phyloP scores from a whole-genome alignment of 257 asterid species.

The Plantago major region DNA sequence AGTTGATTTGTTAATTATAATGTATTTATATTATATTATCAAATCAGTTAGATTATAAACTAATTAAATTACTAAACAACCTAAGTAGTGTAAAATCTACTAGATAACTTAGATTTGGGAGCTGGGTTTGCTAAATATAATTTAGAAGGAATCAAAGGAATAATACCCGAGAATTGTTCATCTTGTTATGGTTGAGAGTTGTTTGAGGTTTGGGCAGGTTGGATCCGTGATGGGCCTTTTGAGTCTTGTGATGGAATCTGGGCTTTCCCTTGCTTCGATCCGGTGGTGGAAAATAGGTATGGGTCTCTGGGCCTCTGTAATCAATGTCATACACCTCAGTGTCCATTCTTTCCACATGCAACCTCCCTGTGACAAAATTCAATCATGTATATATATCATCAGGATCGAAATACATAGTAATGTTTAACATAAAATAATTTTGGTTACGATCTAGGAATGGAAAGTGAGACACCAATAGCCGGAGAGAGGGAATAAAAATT shows the following conservation, averaged over 20 bases:
- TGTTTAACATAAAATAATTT: too few species aligned
- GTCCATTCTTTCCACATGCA: constrained; percentile 20
- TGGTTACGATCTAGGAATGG: too few species aligned
- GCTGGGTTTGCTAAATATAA: too few species aligned
- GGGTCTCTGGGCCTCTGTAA: constrained; percentile 56
- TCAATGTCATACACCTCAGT: constrained; percentile 39
- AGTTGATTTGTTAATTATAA: too few species aligned
- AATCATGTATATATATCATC: background rate
- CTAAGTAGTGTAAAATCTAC: too few species aligned
- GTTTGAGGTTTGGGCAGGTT: constrained; percentile 9
- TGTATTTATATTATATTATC: too few species aligned
- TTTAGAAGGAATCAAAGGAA: too few species aligned
- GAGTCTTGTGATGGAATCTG: constrained; percentile 21
- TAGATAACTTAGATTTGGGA: too few species aligned
- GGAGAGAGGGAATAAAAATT: too few species aligned
- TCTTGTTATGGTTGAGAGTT: constrained; percentile 19
- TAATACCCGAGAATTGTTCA: background rate
- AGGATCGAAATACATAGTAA: background rate
- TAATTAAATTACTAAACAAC: too few species aligned
- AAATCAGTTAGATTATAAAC: too few species aligned
- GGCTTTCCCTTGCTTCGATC: constrained; percentile 22
- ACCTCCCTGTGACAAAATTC: background rate
- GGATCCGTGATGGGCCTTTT: constrained; percentile 11
- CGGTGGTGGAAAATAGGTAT: constrained; percentile 46
- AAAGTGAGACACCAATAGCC: background rate